Evolutionary conservation across 2,329 filamentous ascomycete genomes (phyloP).

Genomic region (Verticillium isaacii): DNA sequence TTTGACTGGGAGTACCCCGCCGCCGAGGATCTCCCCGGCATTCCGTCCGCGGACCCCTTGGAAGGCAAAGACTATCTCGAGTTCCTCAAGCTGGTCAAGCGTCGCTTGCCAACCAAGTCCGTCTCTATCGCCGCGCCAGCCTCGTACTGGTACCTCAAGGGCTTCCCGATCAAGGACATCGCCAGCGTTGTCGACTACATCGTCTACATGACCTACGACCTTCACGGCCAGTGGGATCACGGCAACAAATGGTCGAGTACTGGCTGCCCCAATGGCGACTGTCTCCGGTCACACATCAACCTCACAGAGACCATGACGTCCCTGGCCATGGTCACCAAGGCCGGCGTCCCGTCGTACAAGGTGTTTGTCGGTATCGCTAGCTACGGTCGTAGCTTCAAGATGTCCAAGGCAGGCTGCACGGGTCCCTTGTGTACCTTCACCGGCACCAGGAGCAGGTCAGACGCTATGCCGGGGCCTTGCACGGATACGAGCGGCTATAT

Average conservation of each 20-base stretch:
- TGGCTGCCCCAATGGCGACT: conserved; percentile 24
- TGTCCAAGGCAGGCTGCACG: conserved; percentile 18
- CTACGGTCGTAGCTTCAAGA: conserved; percentile 23
- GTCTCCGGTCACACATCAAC: conserved; percentile 28
- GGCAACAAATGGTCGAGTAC: conserved; percentile 17
- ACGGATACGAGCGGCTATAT: conserved; percentile 27
- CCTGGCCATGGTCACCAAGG: not conserved
- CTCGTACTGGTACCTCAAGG: not conserved
- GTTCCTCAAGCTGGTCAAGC: conserved; percentile 4
- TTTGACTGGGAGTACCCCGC: conserved; percentile 42
- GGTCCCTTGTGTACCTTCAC: conserved; percentile 19
- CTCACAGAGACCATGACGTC: conserved; percentile 23
- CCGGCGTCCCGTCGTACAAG: conserved; percentile 2
- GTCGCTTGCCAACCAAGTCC: not conserved
- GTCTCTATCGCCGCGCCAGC: conserved; percentile 2
- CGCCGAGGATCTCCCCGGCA: conserved; percentile 16
- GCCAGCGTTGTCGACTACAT: not conserved
- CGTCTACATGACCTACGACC: conserved; percentile 21
- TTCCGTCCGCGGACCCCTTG: not conserved
- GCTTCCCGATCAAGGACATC: not conserved
- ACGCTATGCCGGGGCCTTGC: conserved; percentile 19
- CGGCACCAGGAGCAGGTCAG: conserved; percentile 14
- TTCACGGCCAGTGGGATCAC: conserved; percentile 23
- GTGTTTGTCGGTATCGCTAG: conserved; percentile 21
- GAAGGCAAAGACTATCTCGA: conserved; percentile 17